Conservation (phyloP, 2,329 filamentous ascomycete genomes). For the Epichloe brachyelytri region DNA sequence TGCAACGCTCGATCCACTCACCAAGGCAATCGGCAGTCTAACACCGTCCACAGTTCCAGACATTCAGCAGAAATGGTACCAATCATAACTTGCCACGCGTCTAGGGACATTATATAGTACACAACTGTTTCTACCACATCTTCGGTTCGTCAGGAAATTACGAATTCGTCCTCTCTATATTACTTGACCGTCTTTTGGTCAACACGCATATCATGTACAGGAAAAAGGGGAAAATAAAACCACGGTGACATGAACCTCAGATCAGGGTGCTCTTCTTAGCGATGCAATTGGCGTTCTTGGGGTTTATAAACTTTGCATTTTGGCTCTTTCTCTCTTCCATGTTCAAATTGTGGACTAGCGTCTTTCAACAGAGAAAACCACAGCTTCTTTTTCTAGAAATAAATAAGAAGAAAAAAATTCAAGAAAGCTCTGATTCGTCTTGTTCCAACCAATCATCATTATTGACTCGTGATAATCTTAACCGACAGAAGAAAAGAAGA, state of each 20-base stretch:
- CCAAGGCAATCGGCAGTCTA: not conserved
- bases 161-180: not conserved
- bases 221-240: not conserved
- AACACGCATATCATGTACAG: not conserved
- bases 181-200: not conserved
- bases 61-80: not conserved
- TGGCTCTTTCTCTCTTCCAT: not conserved
- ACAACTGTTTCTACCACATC: not conserved
- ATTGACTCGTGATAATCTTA: not conserved
- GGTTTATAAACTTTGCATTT: not conserved
- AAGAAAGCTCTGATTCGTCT: not conserved
- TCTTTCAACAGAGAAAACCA: not conserved
- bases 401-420: not conserved
- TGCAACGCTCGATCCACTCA: not conserved
- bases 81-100: not conserved
- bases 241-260: slow-evolving; percentile 1
- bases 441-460: not conserved
- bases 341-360: not conserved
- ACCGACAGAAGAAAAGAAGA: not conserved
- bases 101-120: not conserved
- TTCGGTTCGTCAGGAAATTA: not conserved
- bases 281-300: not conserved
- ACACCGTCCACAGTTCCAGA: not conserved
- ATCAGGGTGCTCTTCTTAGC: not conserved
- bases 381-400: not conserved